Base-by-base conservation (phyloP, 768 basidiomycete genomes). In the Suillus spraguei region DNA sequence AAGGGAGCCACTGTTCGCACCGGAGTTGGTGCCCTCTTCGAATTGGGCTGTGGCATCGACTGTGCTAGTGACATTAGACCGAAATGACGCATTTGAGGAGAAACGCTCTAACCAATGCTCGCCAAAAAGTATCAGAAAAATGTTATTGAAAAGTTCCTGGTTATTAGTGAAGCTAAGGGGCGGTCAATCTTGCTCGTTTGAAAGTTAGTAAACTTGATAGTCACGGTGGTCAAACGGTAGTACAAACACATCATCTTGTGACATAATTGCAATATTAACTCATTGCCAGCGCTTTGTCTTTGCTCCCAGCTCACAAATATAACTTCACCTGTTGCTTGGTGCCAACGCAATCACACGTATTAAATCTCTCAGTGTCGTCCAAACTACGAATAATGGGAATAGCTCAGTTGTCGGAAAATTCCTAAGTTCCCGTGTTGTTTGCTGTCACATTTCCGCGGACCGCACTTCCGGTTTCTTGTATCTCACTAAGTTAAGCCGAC, bases 1-100 rank as follows among this genome's bases (percentile, higher is more conserved):
- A 74, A 67, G 22, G 63, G 52, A 35, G 46, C 22, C 39, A 63
- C n/a, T 20, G 28, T 36, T 41, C 62, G 44, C 39, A 64, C 28
- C 33, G 63, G 63, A 28, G 63, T 64, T 20, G 63, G 63, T 11
- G 60, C 62, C 38, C 16, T 58, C 56, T 58, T 58, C 10, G 17
- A 41, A 28, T 14, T 63, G 62, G 41, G 28, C 22, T 56, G 61
- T 32, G 39, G 16, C 61, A 60, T 62, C 22, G 14, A 39, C 55
- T 41, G 17, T 41, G 61, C 53, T 60, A 28, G 28, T 28, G 28
- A 44, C 28, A 32, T 41, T 41, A 58, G 38, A 41, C 8, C 13
- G 20, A 58, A 58, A 41, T 58, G 39, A 41, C 17, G 3, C 39
- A 24, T 41, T 41, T 20, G 28, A 39, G 39, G 28, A 38, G 3